Base-by-base conservation (phyloP, 2,329 filamentous ascomycete genomes). In the Aspergillus novoparasiticus region DNA sequence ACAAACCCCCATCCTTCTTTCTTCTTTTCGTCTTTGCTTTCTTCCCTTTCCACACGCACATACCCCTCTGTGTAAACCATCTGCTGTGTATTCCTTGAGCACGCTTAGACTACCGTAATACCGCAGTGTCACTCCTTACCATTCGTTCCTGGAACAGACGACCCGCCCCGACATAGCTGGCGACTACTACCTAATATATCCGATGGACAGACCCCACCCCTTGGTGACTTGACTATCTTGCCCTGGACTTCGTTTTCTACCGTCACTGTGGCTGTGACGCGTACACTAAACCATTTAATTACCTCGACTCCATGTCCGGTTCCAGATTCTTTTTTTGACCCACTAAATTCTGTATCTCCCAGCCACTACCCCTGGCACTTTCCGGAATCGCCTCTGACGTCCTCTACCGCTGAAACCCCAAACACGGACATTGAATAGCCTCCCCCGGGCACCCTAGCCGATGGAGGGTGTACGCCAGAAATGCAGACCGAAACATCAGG, bases 401-500 rank as follows among this genome's bases (percentile, higher is more conserved):
- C 51, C n/a, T 39, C 6, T 39, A 55, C 21, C 28, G 26, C 19
- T 34, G 28, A 53, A 53, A 14, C 28, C 12, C 23, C 21, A 28
- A 45, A 51, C 39, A 39, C 58, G 23, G 21, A 36, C 41, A 65
- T 57, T 45, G 58, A 45, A 41, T 43, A 53, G 58, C 54, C 59
- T 43, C 43, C 32, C 56, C 51, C 39, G 57, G 36, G 50, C 53
- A 57, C 48, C 53, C 62, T 61, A 59, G 60, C 69, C 69, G 63
- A 87, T 88, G 83, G 81, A 87, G 73, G 80, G 84, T 65, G 80
- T 86, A 69, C 84, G 86, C 68, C 85, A 89, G 76, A 84, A 83
- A 70, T 85, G 83, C 79, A 92, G 94, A 64, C 94, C 95, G 32
- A 98, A 97, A 84, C 95, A 99, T 82, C 94, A 98, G 85, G 92